Percentiles rank a stretch among this genome's conserved stretches.
phyloP scores from a whole-genome alignment of 2,329 filamentous ascomycete genomes.

The Septoria linicola region DNA sequence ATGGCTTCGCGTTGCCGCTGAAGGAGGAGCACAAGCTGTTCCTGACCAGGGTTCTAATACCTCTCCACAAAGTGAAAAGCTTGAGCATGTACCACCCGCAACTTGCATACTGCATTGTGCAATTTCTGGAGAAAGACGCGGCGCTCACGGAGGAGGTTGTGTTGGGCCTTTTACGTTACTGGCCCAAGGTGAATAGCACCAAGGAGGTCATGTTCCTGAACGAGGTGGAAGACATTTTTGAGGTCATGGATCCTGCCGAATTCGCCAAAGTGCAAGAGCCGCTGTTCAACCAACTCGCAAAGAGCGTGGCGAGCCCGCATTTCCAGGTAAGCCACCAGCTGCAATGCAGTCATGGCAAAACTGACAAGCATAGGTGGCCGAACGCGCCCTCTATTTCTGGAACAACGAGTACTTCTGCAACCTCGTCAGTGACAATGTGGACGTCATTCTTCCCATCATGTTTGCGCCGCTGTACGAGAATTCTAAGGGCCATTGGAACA shows the following conservation, averaged over 20 bases:
- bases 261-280: constrained; percentile 99
- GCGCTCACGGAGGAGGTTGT: constrained; percentile 97
- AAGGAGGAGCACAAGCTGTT: constrained; percentile 99
- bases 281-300: constrained; percentile 93
- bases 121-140: constrained; percentile 97
- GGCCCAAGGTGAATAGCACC: constrained; percentile 99
- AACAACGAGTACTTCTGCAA: constrained; percentile 99
- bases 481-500: constrained; percentile 98
- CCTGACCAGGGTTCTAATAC: constrained; percentile 86
- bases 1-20: constrained; percentile 91
- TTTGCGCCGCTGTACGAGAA: constrained; percentile 98
- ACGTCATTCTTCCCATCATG: constrained; percentile 98
- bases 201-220: constrained; percentile 99
- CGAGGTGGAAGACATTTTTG: constrained; percentile 98
- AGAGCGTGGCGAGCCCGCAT: constrained; percentile 96
- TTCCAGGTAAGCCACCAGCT: constrained; percentile 66
- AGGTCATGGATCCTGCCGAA: constrained; percentile 98
- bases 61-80: constrained; percentile 96
- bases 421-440: constrained; percentile 96
- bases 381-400: constrained; percentile 98
- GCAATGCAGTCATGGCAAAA: neutral
- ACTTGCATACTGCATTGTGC: constrained; percentile 96
- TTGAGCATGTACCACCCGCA: constrained; percentile 99
- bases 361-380: constrained; percentile 65
- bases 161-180: constrained; percentile 88